phyloP scores from a whole-genome alignment of 1,284 basidiomycete genomes.

The Mycosarcoma maydis region DNA sequence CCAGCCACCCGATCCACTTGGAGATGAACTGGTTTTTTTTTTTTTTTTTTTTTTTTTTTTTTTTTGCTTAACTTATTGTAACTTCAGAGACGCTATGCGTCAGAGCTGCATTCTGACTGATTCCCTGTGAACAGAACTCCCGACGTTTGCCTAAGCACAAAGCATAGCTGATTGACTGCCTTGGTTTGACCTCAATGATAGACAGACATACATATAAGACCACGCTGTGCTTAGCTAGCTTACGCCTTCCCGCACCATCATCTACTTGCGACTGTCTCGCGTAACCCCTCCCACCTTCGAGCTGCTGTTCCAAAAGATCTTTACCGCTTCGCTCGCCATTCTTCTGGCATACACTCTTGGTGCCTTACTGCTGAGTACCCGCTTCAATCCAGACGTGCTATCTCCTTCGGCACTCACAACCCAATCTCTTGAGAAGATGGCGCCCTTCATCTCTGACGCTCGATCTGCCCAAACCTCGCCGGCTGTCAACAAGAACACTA shows the following conservation, averaged over 20 bases:
- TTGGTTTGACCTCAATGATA: no score
- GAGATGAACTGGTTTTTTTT: no score
- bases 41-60: no score
- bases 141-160: no score
- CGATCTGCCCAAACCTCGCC: constrained; percentile 3
- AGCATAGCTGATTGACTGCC: no score
- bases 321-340: constrained; percentile 6
- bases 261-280: no score
- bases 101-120: no score
- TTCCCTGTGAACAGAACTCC: no score
- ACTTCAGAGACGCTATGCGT: no score
- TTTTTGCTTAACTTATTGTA: no score
- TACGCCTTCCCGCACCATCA: neutral
- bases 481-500: constrained; percentile 18
- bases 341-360: neutral
- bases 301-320: constrained; percentile 1
- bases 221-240: neutral
- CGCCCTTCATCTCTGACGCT: constrained; percentile 16
- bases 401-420: neutral
- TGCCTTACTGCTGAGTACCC: neutral
- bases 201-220: no score
- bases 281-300: no score
- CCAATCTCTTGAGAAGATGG: constrained; percentile 10
- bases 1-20: neutral
- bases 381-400: neutral